A percentile compares a stretch with the other conserved stretches of the same genome.
phyloP scores from a whole-genome alignment of 1,284 basidiomycete species.

The Marasmius tenuissimus region DNA sequence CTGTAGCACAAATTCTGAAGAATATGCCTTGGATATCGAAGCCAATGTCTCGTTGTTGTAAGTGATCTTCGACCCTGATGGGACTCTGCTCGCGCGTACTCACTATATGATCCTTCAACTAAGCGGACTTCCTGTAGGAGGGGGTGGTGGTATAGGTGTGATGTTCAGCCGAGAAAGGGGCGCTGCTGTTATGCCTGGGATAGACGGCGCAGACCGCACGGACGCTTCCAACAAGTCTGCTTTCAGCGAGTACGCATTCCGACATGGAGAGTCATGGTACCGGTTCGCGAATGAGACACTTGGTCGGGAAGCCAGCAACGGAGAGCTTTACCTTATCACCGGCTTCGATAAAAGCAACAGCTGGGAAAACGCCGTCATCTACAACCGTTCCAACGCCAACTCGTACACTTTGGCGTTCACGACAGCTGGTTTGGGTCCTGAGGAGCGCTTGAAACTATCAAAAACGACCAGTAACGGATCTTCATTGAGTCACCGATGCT shows the following conservation, averaged over 20 bases:
- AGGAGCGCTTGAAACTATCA: not conserved
- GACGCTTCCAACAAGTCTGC: not conserved
- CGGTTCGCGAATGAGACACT: conserved; percentile 3
- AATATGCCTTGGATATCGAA: not conserved
- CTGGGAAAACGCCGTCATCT: not conserved
- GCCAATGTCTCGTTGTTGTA: not conserved
- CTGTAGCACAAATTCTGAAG: not conserved
- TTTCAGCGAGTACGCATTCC: conserved; percentile 6
- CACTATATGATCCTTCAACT: not conserved
- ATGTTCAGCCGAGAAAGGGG: not conserved
- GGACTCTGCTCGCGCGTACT: not conserved
- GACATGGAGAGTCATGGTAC: conserved; percentile 4
- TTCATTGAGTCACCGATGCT: not conserved
- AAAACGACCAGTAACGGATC: not conserved
- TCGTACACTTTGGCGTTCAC: not conserved
- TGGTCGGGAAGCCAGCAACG: conserved; percentile 2
- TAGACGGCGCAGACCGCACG: conserved; percentile 2
- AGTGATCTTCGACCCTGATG: not conserved
- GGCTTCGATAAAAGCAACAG: conserved; percentile 8
- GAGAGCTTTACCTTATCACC: conserved; percentile 11
- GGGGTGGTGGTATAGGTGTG: not conserved
- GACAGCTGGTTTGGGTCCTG: not conserved
- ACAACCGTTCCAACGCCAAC: not conserved
- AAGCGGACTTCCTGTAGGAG: not conserved
- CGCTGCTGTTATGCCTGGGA: conserved; percentile 6